Evolutionary conservation across 2,329 filamentous ascomycete species (phyloP).

Genomic region (Colletotrichum chlorophyti): DNA sequence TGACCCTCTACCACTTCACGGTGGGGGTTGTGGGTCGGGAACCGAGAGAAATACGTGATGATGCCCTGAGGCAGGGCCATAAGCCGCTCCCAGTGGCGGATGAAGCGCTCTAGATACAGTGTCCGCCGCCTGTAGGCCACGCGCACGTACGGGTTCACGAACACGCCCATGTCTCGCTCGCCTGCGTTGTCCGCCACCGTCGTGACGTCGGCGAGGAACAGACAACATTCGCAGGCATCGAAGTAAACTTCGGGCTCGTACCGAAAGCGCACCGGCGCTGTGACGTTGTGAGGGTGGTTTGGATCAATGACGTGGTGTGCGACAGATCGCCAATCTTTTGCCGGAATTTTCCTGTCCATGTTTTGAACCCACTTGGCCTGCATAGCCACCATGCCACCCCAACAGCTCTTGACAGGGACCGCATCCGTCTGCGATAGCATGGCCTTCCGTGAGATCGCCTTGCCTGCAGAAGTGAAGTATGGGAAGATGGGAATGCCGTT

Average conservation of each 20-base stretch:
- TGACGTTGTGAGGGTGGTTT: constrained; percentile 35
- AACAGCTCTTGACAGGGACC: constrained; percentile 76
- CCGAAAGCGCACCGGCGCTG: constrained; percentile 39
- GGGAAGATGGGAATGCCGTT: constrained; percentile 72
- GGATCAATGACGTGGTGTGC: constrained; percentile 41
- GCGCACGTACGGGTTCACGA: constrained; percentile 77
- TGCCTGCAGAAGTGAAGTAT: constrained; percentile 64
- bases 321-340: constrained; percentile 37
- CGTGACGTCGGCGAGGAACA: constrained; percentile 58
- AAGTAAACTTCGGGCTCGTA: constrained; percentile 65
- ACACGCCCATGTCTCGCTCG: constrained; percentile 56
- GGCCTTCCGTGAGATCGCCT: constrained; percentile 64
- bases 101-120: constrained; percentile 40
- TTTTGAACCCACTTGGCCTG: constrained; percentile 66
- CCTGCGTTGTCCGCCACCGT: constrained; percentile 40
- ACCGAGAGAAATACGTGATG: constrained; percentile 59
- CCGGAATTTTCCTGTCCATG: constrained; percentile 37
- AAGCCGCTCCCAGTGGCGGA: constrained; percentile 70
- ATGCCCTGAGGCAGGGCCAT: constrained; percentile 66
- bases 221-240: constrained; percentile 71
- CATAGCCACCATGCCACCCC: constrained; percentile 78
- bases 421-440: constrained; percentile 67
- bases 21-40: constrained; percentile 68
- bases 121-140: constrained; percentile 65
- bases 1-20: constrained; percentile 65